Evolutionary conservation across 371 early-diverging fungal genomes (phyloP), one percentile per base, ranked within the genome.

Genomic region (Vairimorpha ceranae): DNA sequence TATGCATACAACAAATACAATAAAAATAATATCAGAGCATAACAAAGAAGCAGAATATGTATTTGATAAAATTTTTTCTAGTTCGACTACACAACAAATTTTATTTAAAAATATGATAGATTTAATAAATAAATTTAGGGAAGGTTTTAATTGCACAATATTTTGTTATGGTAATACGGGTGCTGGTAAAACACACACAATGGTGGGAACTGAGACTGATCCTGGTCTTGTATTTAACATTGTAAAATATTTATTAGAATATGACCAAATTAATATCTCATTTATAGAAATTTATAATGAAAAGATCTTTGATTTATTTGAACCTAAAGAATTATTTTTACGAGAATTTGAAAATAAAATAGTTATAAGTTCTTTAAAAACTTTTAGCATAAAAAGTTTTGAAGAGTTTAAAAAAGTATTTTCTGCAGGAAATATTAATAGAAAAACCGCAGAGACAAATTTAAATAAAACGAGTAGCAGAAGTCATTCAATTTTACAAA

Each of bases 131-230:
- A 61, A 15, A 59, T 38, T 67, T 60, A 52, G 38, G 23, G 23
- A 67, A 46, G 61, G 68, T 2, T 45, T 23, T 30, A 74, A 68
- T 33, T 27, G 23, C 27, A 88, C 88, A 2, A 84, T 89, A 48
- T 87, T 89, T 68, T 87, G 87, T 68, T 89, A 89, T 74, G 90
- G 90, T 1, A 87, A 87, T 46, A 89, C 88, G 0, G 89, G 88
- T 0, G 21, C 77, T n/a, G 89, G 89, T 10, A 89, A 89, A 67
- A 89, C 88, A 6, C 83, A 87, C 69, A 89, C 89, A 0, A 88
- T 89, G 80, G 32, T 72, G 17, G 79, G 87, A 83, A 80, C 87
- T 72, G 23, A 46, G 56, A 15, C 80, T 48, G 67, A 32, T 36
- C 60, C 45, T 60, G 73, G 54, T 29, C 41, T 65, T 4, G 52